Percentiles rank a stretch among this genome's conserved stretches.
phyloP scores from a whole-genome alignment of 2,329 filamentous ascomycete genomes.

The Claviceps citrina region DNA sequence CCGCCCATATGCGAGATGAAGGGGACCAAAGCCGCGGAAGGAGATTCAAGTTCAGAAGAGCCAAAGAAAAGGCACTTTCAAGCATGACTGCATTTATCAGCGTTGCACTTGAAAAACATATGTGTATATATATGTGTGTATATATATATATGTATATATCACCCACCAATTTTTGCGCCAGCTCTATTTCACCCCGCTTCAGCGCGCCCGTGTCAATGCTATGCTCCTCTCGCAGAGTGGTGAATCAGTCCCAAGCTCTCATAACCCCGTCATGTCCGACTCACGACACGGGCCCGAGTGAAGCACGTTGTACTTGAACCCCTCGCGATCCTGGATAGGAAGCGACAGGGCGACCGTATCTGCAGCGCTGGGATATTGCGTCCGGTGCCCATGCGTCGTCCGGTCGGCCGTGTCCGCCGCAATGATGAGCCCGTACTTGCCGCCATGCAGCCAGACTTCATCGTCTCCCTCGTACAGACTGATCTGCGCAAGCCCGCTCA shows the following conservation, averaged over 20 bases:
- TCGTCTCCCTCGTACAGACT: slow-evolving; percentile 23
- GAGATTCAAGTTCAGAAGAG: too few species aligned
- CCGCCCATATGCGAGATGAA: neutral
- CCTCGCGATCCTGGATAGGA: slow-evolving; percentile 1
- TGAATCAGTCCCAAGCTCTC: neutral
- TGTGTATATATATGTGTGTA: too few species aligned
- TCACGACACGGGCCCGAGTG: slow-evolving; percentile 2
- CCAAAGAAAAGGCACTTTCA: too few species aligned
- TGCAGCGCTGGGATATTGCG: slow-evolving; percentile 23
- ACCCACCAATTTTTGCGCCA: too few species aligned
- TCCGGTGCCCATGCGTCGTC: slow-evolving; percentile 24
- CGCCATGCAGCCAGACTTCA: slow-evolving; percentile 23
- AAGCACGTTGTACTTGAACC: slow-evolving; percentile 6
- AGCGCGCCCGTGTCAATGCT: too few species aligned
- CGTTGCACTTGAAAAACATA: too few species aligned
- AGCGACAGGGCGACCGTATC: slow-evolving; percentile 20
- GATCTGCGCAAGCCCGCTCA: slow-evolving; percentile 24
- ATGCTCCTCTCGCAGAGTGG: too few species aligned
- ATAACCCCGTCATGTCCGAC: slow-evolving; percentile 1
- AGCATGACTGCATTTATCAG: too few species aligned
- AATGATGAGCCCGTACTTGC: slow-evolving; percentile 25
- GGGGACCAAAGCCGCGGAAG: too few species aligned
- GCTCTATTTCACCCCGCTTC: too few species aligned
- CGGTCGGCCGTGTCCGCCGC: slow-evolving; percentile 27
- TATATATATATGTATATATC: too few species aligned